These are phyloP conservation scores for Ophiocordyceps camponoti-leonardi DNA, from an alignment of 2,329 filamentous ascomycete species.

Conservation along the genomic window DNA sequence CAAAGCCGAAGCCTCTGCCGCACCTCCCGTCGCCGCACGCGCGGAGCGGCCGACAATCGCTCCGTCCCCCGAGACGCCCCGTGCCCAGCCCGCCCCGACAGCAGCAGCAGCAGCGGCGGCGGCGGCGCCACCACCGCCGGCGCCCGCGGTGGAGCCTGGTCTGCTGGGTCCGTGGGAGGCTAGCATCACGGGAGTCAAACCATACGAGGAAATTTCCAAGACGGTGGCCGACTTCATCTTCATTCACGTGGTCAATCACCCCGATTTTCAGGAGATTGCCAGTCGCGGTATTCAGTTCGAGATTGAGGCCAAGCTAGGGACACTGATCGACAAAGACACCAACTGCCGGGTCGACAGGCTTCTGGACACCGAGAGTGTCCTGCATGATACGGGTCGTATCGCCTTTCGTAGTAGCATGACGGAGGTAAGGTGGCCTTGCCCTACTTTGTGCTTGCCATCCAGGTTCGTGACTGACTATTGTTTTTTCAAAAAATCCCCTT, in stretches of 20 bases:
- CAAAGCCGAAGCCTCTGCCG: not conserved
- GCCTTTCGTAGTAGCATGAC: slow-evolving; percentile 84
- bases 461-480: slow-evolving; percentile 2
- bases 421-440: slow-evolving; percentile 38
- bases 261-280: slow-evolving; percentile 45
- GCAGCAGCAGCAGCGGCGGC: slow-evolving; percentile 2
- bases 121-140: not conserved
- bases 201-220: slow-evolving; percentile 59
- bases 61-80: not conserved
- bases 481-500: too few species aligned
- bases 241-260: slow-evolving; percentile 47
- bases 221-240: slow-evolving; percentile 70
- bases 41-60: not conserved
- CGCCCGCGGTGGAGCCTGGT: slow-evolving; percentile 10
- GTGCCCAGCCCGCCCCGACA: not conserved
- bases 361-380: slow-evolving; percentile 52
- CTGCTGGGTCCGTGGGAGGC: slow-evolving; percentile 43
- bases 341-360: slow-evolving; percentile 51
- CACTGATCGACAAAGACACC: slow-evolving; percentile 56
- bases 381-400: slow-evolving; percentile 42
- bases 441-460: not conserved
- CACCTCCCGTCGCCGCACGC: not conserved
- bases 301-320: slow-evolving; percentile 86
- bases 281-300: slow-evolving; percentile 61
- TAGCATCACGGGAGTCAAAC: slow-evolving; percentile 52